phyloP scores from a whole-genome alignment of 345 rosid species.

The Salix viminalis region DNA sequence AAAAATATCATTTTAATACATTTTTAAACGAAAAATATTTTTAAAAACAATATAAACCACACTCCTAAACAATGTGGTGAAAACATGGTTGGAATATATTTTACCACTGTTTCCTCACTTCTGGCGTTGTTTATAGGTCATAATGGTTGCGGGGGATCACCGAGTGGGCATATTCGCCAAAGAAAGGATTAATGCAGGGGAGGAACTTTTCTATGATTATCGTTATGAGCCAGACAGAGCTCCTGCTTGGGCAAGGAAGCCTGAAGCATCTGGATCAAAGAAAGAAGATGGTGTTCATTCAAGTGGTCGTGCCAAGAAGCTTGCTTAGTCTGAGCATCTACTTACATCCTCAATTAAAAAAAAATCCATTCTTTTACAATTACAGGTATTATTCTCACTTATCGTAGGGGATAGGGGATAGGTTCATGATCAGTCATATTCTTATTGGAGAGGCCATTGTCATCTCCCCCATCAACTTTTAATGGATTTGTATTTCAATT shows the following conservation, averaged over 20 bases:
- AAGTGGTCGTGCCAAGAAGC: slow-evolving; percentile 89
- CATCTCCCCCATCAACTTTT: slow-evolving; percentile 30
- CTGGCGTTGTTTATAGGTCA: slow-evolving; percentile 53
- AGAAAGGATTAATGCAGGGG: slow-evolving; percentile 81
- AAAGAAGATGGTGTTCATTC: slow-evolving; percentile 77
- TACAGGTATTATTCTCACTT: slow-evolving; percentile 28
- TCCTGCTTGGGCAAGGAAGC: slow-evolving; percentile 98
- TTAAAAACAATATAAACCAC: no score
- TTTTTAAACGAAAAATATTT: no score
- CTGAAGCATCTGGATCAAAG: slow-evolving; percentile 77
- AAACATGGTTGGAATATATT: background rate
- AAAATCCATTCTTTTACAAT: slow-evolving; percentile 26
- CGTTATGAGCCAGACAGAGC: slow-evolving; percentile 96
- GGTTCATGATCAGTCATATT: slow-evolving; percentile 22
- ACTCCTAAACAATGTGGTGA: no score
- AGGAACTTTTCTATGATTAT: slow-evolving; percentile 91
- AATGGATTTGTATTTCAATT: slow-evolving; percentile 15
- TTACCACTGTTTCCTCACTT: background rate
- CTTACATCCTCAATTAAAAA: slow-evolving; percentile 2
- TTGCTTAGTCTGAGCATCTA: slow-evolving; percentile 49
- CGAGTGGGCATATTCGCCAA: slow-evolving; percentile 95
- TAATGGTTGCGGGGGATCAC: slow-evolving; percentile 96
- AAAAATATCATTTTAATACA: no score
- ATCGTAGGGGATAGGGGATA: slow-evolving; percentile 21
- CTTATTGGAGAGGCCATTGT: slow-evolving; percentile 31